Percentiles rank a stretch among this genome's conserved stretches.
Evolutionary conservation across 129 eudicot genomes (phyloP).

Genomic region (Flaveria trinervia): DNA sequence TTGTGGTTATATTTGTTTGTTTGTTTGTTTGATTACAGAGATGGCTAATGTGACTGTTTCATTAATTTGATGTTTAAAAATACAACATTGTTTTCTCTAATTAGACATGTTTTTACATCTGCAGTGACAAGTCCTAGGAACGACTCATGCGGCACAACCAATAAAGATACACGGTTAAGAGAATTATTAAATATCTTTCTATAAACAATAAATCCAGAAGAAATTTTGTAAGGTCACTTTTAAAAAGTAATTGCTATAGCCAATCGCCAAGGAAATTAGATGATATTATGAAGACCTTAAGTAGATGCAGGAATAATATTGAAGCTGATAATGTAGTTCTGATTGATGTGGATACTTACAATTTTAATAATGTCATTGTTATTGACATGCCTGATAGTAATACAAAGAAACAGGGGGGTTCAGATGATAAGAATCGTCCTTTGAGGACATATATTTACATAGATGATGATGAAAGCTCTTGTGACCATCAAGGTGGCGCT

Average conservation of each 20-base stretch:
- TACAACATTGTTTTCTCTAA: background rate
- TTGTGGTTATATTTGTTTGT: background rate
- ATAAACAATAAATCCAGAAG: background rate
- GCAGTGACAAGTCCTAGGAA: conserved; percentile 16
- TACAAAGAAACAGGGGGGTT: conserved; percentile 39
- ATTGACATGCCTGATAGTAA: conserved; percentile 58
- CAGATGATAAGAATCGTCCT: conserved; percentile 35
- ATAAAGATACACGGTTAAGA: background rate
- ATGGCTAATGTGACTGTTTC: conserved; percentile 1
- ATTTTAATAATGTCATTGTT: conserved; percentile 51
- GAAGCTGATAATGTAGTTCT: conserved; percentile 50
- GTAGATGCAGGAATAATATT: conserved; percentile 47
- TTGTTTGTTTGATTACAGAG: background rate
- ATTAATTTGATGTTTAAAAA: background rate
- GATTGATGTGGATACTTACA: conserved; percentile 76
- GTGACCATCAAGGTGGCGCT: conserved; percentile 17
- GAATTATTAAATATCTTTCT: background rate
- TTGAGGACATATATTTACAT: conserved; percentile 54
- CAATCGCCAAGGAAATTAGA: background rate
- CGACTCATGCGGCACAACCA: background rate
- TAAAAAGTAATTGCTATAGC: background rate
- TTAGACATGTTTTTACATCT: conserved; percentile 5
- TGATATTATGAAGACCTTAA: conserved; percentile 46
- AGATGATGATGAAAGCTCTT: conserved; percentile 67
- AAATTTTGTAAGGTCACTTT: conserved; percentile 11